Percentiles rank a stretch among this genome's conserved stretches.
Evolutionary conservation across 2,329 filamentous ascomycete genomes (phyloP).

Genomic region (Aspergillus uvarum): DNA sequence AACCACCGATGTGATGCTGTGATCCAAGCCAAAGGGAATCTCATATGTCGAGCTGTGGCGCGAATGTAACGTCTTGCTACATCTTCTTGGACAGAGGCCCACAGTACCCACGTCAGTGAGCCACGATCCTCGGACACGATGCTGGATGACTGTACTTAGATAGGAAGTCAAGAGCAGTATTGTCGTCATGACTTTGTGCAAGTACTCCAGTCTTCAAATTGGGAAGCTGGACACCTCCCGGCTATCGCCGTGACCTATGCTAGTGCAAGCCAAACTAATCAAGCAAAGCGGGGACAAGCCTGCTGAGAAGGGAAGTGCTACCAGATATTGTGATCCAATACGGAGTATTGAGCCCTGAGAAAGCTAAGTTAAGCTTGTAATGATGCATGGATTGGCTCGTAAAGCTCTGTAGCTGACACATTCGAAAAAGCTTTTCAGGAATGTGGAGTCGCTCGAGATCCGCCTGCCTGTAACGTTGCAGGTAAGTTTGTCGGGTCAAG

Average conservation of each 20-base stretch:
- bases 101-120: constrained; percentile 12
- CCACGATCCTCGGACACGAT: constrained; percentile 2
- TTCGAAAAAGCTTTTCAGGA: constrained; percentile 4
- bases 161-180: constrained; percentile 2
- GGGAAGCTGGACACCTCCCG: neutral
- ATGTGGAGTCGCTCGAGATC: constrained; percentile 9
- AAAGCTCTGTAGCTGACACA: neutral
- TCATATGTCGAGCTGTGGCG: constrained; percentile 7
- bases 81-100: constrained; percentile 22
- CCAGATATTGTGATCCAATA: neutral
- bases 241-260: neutral
- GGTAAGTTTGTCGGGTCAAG: neutral
- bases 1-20: constrained; percentile 13
- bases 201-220: neutral
- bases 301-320: neutral
- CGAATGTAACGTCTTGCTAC: constrained; percentile 32
- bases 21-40: constrained; percentile 7
- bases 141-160: neutral
- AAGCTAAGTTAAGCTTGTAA: neutral
- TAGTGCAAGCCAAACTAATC: neutral
- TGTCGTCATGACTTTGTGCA: constrained; percentile 17
- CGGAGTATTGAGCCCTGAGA: neutral
- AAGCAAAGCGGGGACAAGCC: neutral
- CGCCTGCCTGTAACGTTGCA: constrained; percentile 16
- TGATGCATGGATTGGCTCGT: neutral